These are phyloP conservation scores for Cercis canadensis DNA, from an alignment of 306 rosid species.

Conservation along the genomic window DNA sequence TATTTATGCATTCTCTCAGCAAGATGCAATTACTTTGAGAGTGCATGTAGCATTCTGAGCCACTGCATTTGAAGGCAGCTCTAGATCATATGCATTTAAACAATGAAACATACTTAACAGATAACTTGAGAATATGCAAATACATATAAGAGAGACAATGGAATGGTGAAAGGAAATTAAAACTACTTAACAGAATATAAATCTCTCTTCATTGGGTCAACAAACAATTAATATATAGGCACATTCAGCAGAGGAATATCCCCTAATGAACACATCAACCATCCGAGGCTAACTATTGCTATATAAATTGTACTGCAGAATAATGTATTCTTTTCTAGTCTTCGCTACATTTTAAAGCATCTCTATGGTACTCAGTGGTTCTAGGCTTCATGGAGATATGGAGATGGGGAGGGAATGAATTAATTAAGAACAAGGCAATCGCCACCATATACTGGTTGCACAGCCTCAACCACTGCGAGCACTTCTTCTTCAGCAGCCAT, in stretches of 20 bases:
- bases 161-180: too few relatives aligned
- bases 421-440: constrained; percentile 63
- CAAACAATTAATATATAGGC: too few relatives aligned
- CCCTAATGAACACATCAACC: too few relatives aligned
- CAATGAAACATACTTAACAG: too few relatives aligned
- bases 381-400: constrained; percentile 77
- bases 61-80: constrained; percentile 4
- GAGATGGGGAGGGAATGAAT: constrained; percentile 73
- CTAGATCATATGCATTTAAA: background rate
- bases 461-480: constrained; percentile 70
- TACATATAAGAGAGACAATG: too few relatives aligned
- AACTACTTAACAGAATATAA: too few relatives aligned
- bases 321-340: background rate
- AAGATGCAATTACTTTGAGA: background rate
- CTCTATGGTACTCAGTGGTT: constrained; percentile 70
- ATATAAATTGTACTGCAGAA: background rate
- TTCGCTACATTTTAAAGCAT: background rate
- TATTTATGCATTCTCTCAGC: constrained; percentile 18
- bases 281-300: too few relatives aligned
- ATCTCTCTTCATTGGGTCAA: too few relatives aligned
- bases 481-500: constrained; percentile 62
- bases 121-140: too few relatives aligned
- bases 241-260: too few relatives aligned
- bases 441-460: constrained; percentile 69
- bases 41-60: constrained; percentile 2